phyloP scores from a whole-genome alignment of 1,284 basidiomycete species.

The Lignosus rhinocerotis region DNA sequence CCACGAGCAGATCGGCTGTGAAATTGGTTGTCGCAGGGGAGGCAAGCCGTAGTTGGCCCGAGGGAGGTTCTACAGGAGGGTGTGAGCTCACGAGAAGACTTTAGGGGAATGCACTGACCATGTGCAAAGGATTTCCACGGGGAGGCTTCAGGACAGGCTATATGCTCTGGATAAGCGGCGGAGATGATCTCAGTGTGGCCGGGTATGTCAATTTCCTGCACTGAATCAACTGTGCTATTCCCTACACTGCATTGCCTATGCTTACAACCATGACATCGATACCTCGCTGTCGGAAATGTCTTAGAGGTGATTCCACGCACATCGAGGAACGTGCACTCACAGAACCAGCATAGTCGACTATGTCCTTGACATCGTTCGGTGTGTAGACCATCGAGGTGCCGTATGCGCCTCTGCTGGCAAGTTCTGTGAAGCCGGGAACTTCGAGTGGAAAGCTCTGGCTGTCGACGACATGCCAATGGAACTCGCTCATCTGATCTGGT shows the following conservation, averaged over 20 bases:
- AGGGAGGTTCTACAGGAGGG: constrained; percentile 59
- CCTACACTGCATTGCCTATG: no score
- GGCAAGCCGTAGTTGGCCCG: constrained; percentile 77
- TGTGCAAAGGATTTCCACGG: constrained; percentile 68
- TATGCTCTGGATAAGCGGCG: constrained; percentile 64
- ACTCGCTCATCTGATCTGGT: constrained; percentile 53
- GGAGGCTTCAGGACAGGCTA: constrained; percentile 65
- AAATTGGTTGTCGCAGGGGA: constrained; percentile 44
- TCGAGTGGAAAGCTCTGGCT: constrained; percentile 75
- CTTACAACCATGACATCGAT: constrained; percentile 68
- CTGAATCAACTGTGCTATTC: no score
- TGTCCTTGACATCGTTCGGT: constrained; percentile 55
- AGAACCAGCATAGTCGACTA: constrained; percentile 70
- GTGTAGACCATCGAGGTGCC: constrained; percentile 57
- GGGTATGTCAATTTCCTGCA: constrained; percentile 64
- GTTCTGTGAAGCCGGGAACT: constrained; percentile 59
- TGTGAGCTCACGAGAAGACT: neutral
- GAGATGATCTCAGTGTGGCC: constrained; percentile 76
- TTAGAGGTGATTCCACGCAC: no score
- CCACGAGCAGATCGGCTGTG: constrained; percentile 44
- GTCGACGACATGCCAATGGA: constrained; percentile 82
- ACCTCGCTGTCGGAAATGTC: constrained; percentile 63
- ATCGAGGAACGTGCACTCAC: constrained; percentile 47
- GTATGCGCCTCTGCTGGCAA: constrained; percentile 73
- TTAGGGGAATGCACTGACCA: constrained; percentile 33